Conservation (phyloP, 108 stramenopile genomes). For the Cyclostephanos tholiformis region DNA sequence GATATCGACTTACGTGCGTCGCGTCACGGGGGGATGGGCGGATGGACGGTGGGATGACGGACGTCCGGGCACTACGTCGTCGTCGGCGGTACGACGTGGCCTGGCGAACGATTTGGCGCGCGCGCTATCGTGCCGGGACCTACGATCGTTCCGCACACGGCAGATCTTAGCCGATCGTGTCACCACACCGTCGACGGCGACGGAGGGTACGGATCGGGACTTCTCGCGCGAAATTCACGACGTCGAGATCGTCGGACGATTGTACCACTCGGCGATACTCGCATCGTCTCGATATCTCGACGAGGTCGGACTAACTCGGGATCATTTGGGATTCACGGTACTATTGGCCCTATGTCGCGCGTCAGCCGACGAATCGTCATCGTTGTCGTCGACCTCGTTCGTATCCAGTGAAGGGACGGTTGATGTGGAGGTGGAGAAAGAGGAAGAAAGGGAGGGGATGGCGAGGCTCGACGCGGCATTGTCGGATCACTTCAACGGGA, state of each 20-base stretch:
- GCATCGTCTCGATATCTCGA: background rate
- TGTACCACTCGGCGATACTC: slow-evolving; percentile 17
- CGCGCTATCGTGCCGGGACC: no score
- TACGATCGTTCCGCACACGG: no score
- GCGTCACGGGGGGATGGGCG: no score
- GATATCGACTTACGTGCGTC: no score
- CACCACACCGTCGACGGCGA: background rate
- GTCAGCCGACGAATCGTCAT: no score
- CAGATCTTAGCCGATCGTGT: no score
- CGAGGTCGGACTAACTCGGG: slow-evolving; percentile 15
- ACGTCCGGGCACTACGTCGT: no score
- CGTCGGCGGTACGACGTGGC: no score
- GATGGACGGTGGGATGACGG: no score
- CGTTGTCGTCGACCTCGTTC: background rate
- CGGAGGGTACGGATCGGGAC: background rate
- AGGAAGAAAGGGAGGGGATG: background rate
- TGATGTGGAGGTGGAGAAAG: background rate
- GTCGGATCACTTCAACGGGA: slow-evolving; percentile 29
- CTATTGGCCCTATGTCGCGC: slow-evolving; percentile 24
- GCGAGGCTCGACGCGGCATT: slow-evolving; percentile 24
- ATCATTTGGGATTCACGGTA: slow-evolving; percentile 27
- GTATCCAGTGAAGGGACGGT: no score
- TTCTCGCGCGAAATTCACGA: slow-evolving; percentile 16
- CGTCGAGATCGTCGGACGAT: slow-evolving; percentile 20
- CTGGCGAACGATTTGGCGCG: no score